phyloP scores from a whole-genome alignment of 345 rosid species.

The Sonneratia alba region DNA sequence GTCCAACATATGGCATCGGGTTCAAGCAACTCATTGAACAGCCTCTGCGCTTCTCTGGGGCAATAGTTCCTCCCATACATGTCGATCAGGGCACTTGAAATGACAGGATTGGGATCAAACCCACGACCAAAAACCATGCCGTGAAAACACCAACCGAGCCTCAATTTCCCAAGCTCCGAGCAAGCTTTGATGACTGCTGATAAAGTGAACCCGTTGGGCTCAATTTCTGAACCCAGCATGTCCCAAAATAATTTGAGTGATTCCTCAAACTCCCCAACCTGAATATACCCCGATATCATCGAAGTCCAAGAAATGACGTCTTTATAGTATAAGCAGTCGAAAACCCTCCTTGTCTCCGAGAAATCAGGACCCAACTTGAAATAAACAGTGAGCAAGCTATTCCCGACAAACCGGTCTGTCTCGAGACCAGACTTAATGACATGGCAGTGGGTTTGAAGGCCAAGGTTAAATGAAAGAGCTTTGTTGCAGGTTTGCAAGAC shows the following conservation, averaged over 20 bases:
- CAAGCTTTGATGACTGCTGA: slow-evolving; percentile 76
- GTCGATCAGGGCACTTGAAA: slow-evolving; percentile 55
- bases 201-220: slow-evolving; percentile 64
- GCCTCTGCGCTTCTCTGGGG: slow-evolving; percentile 32
- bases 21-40: slow-evolving; percentile 70
- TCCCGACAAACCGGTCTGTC: slow-evolving; percentile 60
- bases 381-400: slow-evolving; percentile 68
- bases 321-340: slow-evolving; percentile 46
- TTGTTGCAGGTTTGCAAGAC: slow-evolving; percentile 67
- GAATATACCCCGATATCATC: slow-evolving; percentile 65
- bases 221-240: slow-evolving; percentile 57
- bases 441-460: slow-evolving; percentile 67
- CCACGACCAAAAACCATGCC: slow-evolving; percentile 52
- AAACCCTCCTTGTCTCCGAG: slow-evolving; percentile 49
- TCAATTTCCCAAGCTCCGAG: slow-evolving; percentile 42
- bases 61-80: slow-evolving; percentile 54
- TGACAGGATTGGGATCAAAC: slow-evolving; percentile 42
- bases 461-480: slow-evolving; percentile 41
- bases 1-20: slow-evolving; percentile 85
- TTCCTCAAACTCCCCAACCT: slow-evolving; percentile 31
- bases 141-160: slow-evolving; percentile 57
- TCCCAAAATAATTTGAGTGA: slow-evolving; percentile 54
- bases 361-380: slow-evolving; percentile 57
- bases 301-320: slow-evolving; percentile 85
- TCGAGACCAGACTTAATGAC: slow-evolving; percentile 77